Evolutionary conservation across 176 grass and related monocot species (phyloP).

Genomic region (Carex littledalei): DNA sequence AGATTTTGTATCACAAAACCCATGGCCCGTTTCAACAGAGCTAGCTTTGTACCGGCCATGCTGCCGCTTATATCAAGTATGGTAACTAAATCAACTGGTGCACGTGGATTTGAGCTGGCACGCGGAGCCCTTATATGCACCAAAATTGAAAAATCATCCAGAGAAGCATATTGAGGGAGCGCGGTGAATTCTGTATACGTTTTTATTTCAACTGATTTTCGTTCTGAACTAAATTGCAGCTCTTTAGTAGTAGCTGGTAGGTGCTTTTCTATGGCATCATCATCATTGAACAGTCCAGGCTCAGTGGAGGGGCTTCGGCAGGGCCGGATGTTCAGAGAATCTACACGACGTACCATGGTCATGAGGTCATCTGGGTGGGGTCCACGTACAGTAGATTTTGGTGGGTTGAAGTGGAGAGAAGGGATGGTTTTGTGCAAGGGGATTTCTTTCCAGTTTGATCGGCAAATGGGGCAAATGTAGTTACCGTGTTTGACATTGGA

Average conservation of each 20-base stretch:
- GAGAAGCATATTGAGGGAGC: conserved; percentile 41
- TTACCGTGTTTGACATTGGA: conserved; percentile 93
- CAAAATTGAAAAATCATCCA: conserved; percentile 60
- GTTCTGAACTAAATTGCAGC: conserved; percentile 28
- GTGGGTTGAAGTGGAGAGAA: conserved; percentile 41
- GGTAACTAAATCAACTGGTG: conserved; percentile 84
- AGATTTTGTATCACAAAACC: conserved; percentile 94
- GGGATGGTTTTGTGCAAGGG: conserved; percentile 50
- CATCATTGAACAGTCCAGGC: conserved; percentile 66
- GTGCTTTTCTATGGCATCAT: conserved; percentile 55
- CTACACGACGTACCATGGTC: conserved; percentile 35
- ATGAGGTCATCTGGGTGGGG: conserved; percentile 43
- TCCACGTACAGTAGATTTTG: conserved; percentile 23
- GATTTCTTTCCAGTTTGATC: conserved; percentile 88
- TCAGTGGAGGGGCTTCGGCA: conserved; percentile 37
- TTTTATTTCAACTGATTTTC: conserved; percentile 55
- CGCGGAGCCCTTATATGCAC: conserved; percentile 65
- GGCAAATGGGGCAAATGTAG: conserved; percentile 78
- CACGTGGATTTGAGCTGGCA: conserved; percentile 46
- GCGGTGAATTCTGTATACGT: conserved; percentile 55
- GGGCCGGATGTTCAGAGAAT: conserved; percentile 33
- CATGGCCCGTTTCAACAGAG: conserved; percentile 87
- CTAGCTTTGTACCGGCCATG: conserved; percentile 87
- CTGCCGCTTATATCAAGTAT: conserved; percentile 91
- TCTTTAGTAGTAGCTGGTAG: conserved; percentile 10